Evolutionary conservation across 345 rosid genomes (phyloP).

Genomic region (Aurinia saxatilis): DNA sequence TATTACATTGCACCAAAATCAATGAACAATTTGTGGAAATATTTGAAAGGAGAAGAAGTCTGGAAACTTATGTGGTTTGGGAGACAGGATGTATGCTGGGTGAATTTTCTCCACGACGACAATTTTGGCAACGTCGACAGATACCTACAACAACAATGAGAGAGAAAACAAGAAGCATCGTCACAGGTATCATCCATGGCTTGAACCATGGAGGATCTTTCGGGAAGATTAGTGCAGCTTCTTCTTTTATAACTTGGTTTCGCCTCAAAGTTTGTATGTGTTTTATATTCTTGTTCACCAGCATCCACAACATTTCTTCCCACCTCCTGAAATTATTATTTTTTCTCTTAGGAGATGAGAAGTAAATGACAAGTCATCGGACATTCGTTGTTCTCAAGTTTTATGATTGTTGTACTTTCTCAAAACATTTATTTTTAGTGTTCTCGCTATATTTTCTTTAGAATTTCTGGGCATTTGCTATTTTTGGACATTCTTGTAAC

Average conservation of each 20-base stretch:
- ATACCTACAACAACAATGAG: not conserved
- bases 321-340: not conserved
- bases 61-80: not conserved
- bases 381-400: not conserved
- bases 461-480: slow-evolving; percentile 3
- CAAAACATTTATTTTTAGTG: slow-evolving; percentile 10
- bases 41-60: not conserved
- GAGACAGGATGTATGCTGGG: slow-evolving; percentile 25
- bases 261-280: not conserved
- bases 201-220: slow-evolving; percentile 26
- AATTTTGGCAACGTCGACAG: slow-evolving; percentile 3
- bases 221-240: slow-evolving; percentile 19
- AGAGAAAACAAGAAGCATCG: slow-evolving; percentile 8
- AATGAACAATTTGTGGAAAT: not conserved
- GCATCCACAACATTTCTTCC: slow-evolving; percentile 3
- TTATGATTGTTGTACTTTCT: slow-evolving; percentile 3
- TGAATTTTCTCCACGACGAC: slow-evolving; percentile 28
- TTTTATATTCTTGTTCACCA: not conserved
- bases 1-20: not conserved
- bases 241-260: slow-evolving; percentile 7
- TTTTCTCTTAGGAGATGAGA: slow-evolving; percentile 5
- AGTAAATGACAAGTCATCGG: not conserved
- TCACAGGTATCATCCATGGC: slow-evolving; percentile 21
- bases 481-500: not conserved
- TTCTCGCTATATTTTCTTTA: slow-evolving; percentile 1